These are phyloP conservation scores for Thozetella sp. DNA, from an alignment of 495 filamentous ascomycete species.

Conservation along the genomic window DNA sequence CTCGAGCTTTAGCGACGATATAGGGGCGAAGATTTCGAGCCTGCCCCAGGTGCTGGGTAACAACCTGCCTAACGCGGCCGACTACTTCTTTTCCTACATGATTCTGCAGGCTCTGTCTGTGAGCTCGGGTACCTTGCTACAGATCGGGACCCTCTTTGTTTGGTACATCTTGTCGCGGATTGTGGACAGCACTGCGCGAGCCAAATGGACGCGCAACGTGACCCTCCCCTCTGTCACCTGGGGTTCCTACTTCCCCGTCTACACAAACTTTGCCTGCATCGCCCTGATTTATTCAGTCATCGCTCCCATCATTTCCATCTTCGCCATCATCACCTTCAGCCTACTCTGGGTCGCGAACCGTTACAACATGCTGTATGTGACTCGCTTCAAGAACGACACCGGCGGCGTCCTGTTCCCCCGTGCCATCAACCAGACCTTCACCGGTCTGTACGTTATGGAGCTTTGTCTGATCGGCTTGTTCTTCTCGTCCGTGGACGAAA, in stretches of 20 bases:
- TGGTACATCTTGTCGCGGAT: constrained; percentile 82
- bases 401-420: constrained; percentile 91
- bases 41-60: constrained; percentile 74
- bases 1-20: constrained; percentile 57
- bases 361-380: constrained; percentile 96
- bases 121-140: constrained; percentile 88
- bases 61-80: constrained; percentile 85
- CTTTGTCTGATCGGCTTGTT: constrained; percentile 89
- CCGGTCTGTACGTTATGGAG: constrained; percentile 94
- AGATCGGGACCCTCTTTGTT: constrained; percentile 72
- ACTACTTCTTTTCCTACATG: constrained; percentile 99
- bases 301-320: constrained; percentile 86
- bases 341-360: constrained; percentile 96
- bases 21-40: constrained; percentile 56
- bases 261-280: constrained; percentile 94
- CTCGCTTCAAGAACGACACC: constrained; percentile 87
- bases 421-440: constrained; percentile 96
- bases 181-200: constrained; percentile 82
- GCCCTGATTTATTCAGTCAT: constrained; percentile 91
- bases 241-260: constrained; percentile 94
- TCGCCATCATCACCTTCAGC: constrained; percentile 92
- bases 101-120: constrained; percentile 89
- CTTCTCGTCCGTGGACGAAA: constrained; percentile 73
- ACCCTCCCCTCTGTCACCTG: constrained; percentile 78
- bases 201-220: constrained; percentile 87